Conservation (phyloP, 345 rosid genomes). For the Populus simonii region DNA sequence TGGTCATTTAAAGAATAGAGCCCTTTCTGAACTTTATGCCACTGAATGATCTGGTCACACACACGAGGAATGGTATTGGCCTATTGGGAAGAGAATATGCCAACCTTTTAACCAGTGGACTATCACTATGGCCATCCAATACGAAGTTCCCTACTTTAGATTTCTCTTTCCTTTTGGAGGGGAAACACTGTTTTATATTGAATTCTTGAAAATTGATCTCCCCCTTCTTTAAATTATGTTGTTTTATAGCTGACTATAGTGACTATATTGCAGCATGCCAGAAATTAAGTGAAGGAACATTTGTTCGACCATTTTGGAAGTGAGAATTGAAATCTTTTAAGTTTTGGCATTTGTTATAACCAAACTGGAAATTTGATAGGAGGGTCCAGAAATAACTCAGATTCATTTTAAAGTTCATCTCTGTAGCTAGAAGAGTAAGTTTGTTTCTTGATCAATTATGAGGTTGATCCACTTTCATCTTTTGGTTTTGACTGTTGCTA, state of each 20-base stretch:
- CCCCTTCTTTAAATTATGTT: not conserved
- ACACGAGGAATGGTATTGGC: not conserved
- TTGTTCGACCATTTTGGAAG: not conserved
- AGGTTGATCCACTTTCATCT: not conserved
- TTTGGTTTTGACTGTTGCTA: not conserved
- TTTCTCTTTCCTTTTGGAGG: not conserved
- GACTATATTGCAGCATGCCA: too few relatives aligned
- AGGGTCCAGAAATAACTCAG: not conserved
- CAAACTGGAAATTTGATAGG: not conserved
- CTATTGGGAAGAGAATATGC: not conserved
- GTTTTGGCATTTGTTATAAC: not conserved
- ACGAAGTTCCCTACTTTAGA: not conserved
- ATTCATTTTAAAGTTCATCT: not conserved
- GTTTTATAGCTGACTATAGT: not conserved
- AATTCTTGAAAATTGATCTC: not conserved
- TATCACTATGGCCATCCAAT: not conserved
- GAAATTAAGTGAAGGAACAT: not conserved
- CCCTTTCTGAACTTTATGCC: slow-evolving; percentile 2
- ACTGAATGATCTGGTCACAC: not conserved
- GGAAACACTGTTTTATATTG: not conserved
- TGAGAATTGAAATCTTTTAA: not conserved
- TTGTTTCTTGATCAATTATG: not conserved
- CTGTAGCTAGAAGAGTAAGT: not conserved
- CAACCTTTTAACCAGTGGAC: not conserved
- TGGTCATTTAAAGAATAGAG: not conserved